Conservation (phyloP, 2,329 filamentous ascomycete genomes). For the Diaporthe sp. region DNA sequence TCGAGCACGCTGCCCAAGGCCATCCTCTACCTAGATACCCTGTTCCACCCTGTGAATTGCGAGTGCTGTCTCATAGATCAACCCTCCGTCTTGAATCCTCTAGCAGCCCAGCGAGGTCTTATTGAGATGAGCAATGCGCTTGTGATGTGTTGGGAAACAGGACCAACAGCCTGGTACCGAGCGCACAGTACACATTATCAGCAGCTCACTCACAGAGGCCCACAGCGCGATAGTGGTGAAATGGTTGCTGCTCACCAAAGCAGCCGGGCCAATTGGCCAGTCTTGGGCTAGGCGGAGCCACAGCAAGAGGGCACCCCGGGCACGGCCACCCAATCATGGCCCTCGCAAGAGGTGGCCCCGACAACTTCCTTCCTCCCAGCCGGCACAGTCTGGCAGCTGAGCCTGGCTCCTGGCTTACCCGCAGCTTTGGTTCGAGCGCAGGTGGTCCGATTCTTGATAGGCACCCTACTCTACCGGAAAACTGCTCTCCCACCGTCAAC, state of each 20-base stretch:
- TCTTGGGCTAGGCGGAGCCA: background rate
- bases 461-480: conserved; percentile 26
- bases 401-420: conserved; percentile 22
- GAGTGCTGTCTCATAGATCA: background rate
- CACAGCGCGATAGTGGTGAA: conserved; percentile 11
- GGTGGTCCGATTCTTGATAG: conserved; percentile 31
- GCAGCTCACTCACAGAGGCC: background rate
- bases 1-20: background rate
- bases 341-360: conserved; percentile 5
- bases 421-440: conserved; percentile 29
- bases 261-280: conserved; percentile 25
- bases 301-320: background rate
- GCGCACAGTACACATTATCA: background rate
- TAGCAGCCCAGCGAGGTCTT: background rate
- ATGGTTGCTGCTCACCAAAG: conserved; percentile 14
- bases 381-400: conserved; percentile 17
- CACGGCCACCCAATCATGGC: background rate
- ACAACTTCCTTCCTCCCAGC: conserved; percentile 28
- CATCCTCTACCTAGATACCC: background rate
- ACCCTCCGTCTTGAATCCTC: background rate
- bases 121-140: conserved; percentile 11
- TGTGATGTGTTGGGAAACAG: conserved; percentile 5
- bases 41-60: background rate
- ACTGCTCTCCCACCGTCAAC: conserved; percentile 33
- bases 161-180: background rate